These are phyloP conservation scores for Colletotrichum endophyticum DNA, from an alignment of 2,329 filamentous ascomycete species.

Conservation along the genomic window DNA sequence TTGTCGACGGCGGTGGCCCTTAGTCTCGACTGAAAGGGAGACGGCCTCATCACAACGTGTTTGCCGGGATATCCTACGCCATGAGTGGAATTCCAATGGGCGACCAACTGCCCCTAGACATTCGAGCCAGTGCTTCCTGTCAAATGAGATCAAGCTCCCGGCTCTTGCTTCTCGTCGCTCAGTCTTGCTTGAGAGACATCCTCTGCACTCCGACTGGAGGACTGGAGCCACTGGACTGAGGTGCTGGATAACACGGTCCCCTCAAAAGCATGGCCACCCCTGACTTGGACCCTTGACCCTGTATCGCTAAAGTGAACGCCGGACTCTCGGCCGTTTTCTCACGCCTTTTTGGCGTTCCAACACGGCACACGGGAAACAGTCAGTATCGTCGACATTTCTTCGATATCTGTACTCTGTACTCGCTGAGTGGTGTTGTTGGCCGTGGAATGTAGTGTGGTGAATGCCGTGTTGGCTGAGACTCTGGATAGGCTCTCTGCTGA, in stretches of 20 bases:
- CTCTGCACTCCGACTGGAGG: neutral
- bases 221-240: neutral
- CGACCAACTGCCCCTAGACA: neutral
- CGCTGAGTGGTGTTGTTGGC: neutral
- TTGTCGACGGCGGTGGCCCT: neutral
- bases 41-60: neutral
- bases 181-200: neutral
- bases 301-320: neutral
- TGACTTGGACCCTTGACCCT: conserved; percentile 1
- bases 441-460: neutral
- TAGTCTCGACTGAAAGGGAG: neutral
- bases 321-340: neutral
- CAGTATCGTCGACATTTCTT: neutral
- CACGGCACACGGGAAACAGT: neutral
- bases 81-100: neutral
- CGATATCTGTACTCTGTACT: no score
- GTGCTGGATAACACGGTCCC: neutral
- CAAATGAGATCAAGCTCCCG: neutral
- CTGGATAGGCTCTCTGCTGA: neutral
- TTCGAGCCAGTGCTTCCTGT: neutral
- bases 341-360: neutral
- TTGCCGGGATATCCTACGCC: neutral
- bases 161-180: neutral
- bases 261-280: neutral
- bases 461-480: neutral